phyloP scores from a whole-genome alignment of 495 filamentous ascomycete genomes.

The Podospora pseudopauciseta region DNA sequence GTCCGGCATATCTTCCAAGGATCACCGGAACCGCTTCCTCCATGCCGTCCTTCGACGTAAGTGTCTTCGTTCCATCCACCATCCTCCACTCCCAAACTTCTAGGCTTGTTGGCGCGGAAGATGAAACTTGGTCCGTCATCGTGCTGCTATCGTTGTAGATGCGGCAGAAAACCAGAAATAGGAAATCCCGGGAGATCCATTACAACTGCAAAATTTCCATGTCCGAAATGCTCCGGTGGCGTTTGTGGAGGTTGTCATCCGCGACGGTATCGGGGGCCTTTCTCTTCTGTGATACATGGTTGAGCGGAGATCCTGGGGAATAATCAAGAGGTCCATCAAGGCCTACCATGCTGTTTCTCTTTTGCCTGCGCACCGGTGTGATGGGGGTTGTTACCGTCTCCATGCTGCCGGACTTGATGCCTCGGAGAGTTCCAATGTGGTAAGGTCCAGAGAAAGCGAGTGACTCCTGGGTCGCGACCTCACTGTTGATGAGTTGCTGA shows the following conservation, averaged over 20 bases:
- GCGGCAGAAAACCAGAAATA: not conserved
- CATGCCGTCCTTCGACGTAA: slow-evolving; percentile 38
- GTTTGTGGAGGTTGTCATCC: slow-evolving; percentile 43
- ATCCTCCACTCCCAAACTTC: not conserved
- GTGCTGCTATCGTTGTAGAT: not conserved
- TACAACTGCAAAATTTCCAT: slow-evolving; percentile 30
- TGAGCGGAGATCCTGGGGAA: slow-evolving; percentile 40
- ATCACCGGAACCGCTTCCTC: slow-evolving; percentile 6
- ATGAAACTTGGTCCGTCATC: not conserved
- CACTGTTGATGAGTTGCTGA: slow-evolving; percentile 63
- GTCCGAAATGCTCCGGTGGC: slow-evolving; percentile 48
- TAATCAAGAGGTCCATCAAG: slow-evolving; percentile 24
- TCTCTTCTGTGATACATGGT: slow-evolving; percentile 44
- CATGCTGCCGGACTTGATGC: slow-evolving; percentile 54
- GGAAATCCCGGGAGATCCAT: not conserved
- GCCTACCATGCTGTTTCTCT: slow-evolving; percentile 29
- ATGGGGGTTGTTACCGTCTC: slow-evolving; percentile 53
- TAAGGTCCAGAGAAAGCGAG: slow-evolving; percentile 53
- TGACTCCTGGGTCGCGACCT: slow-evolving; percentile 51
- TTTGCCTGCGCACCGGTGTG: slow-evolving; percentile 50
- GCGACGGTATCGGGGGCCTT: slow-evolving; percentile 40
- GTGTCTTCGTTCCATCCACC: slow-evolving; percentile 3
- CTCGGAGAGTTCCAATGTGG: slow-evolving; percentile 46
- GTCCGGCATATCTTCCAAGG: slow-evolving; percentile 15
- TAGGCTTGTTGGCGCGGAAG: not conserved